Conservation (phyloP, 371 early-diverging fungal species). For the Choanephora cucurbitarum region DNA sequence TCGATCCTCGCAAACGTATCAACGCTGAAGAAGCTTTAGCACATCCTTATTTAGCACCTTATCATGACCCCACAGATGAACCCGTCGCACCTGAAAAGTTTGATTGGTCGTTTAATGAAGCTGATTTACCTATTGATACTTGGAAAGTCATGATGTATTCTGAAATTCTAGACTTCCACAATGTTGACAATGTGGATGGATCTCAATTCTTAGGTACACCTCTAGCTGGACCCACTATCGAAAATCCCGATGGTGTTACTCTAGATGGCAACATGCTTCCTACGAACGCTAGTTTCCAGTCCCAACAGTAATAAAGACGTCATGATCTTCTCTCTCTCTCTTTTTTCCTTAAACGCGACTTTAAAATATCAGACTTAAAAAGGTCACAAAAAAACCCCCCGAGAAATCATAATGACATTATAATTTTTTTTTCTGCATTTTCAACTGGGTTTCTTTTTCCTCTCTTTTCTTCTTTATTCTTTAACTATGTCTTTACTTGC, state of each 20-base stretch:
- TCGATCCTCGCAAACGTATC: constrained; percentile 91
- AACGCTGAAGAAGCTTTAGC: constrained; percentile 86
- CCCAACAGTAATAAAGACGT: constrained; percentile 2
- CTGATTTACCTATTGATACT: constrained; percentile 83
- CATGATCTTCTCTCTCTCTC: neutral
- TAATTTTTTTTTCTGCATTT: neutral
- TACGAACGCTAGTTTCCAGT: neutral
- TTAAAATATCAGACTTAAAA: too few relatives aligned
- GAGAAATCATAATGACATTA: neutral
- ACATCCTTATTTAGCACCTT: constrained; percentile 87
- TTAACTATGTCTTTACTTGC: constrained; percentile 18
- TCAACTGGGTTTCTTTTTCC: neutral
- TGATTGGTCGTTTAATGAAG: constrained; percentile 95
- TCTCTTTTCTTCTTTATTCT: neutral
- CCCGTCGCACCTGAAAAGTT: constrained; percentile 80
- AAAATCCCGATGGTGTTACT: constrained; percentile 23
- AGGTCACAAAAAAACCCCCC: neutral
- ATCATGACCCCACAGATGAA: constrained; percentile 95
- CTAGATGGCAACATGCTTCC: neutral
- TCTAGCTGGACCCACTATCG: constrained; percentile 41
- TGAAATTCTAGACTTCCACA: constrained; percentile 71
- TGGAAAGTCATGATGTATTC: constrained; percentile 86
- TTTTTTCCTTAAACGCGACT: too few relatives aligned
- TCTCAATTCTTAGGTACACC: constrained; percentile 41
- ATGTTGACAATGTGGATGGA: constrained; percentile 51